Evolutionary conservation across 1,284 basidiomycete species (phyloP), one percentile per base, ranked within the genome.

Genomic region (Rhodotorula sp.): DNA sequence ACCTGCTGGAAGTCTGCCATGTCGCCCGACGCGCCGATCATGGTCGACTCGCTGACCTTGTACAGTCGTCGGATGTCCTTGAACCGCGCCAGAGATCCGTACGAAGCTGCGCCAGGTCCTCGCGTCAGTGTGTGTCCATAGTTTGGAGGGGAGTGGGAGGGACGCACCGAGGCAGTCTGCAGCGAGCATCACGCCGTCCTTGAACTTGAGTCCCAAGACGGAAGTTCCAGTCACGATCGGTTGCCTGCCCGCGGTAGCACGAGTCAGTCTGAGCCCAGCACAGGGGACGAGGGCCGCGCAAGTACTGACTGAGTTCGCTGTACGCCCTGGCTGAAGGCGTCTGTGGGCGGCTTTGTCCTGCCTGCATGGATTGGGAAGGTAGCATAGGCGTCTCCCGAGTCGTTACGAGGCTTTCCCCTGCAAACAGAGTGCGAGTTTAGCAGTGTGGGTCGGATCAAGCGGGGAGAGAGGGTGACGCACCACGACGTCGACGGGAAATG

Each of bases 181-280:
- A n/a, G 97, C 94, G 84, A 99, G 89, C 93, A 99, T 97, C 76
- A 99, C 89, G 4, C 97, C 95, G 78, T 93, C 93, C 81, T 95
- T 93, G 86, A 88, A 99, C 82, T 91, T 91, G 81, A 99, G 85
- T 10, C 91, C 97, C 52, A 99, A 86, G 14, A 99, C 93, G 67
- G 92, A 95, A 7, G 95, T 97, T 77, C 95, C 97, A 0, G 95
- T 99, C 21, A 98, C 93, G 74, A 99, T 90, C 12, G 97, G 95
- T 79, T 95, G 91, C 79, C 92, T 93, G 74, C 15, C 70, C 16
- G 34, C 8, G 45, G 3, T 38, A 16, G 18, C 10, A 26, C 7
- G 18, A 34, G 43, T 28, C 7, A 28, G n/a, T 31, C 3, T 6
- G 5, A 34, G 34, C 16, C n/a, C n/a, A 1, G 28, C 38, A 3